Evolutionary conservation across 2,329 filamentous ascomycete species (phyloP), one percentile per base, ranked within the genome.

Genomic region (Aspergillus neoniger): DNA sequence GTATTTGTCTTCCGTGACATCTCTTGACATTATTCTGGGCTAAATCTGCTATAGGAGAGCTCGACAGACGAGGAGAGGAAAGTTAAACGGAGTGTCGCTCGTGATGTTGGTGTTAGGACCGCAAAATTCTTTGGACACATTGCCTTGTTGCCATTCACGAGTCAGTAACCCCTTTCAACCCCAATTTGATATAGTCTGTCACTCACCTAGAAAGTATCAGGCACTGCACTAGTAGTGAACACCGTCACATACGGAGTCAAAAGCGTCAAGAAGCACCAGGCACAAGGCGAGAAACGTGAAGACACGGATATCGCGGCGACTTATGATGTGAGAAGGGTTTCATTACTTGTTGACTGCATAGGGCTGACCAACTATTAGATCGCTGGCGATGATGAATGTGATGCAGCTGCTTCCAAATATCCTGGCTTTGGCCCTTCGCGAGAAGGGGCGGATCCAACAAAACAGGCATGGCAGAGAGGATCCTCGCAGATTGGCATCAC

Each of bases 171-270:
- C 21, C 21, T n/a, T 10, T 48, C 12, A 10, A 5, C 41, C 7
- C n/a, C 5, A 15, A 10, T 12, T 19, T 19, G 4, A 38, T 43
- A 15, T 10, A 28, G 41, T 10, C 14, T 7, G 38, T 32, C 10
- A n/a, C 21, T 25, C 14, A 28, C 21, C 5, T 21, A 49, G 15
- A 3, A 17, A n/a, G 15, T 2, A 49, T 14, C 12, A 56, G 53
- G 39, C 21, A 56, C 53, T 8, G 53, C 53, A 21, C 14, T 56
- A 39, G 53, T 56, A 9, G 53, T 56, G 14, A 56, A 56, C 15
- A 47, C 36, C 2, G 53, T 44, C 25, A 32, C 39, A 48, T 56
- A 56, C 25, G 53, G 39, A 28, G 53, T 56, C 21, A 56, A 56
- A 21, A 30, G 23, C n/a, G 39, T 44, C 41, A 10, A 30, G n/a